Evolutionary conservation across 176 grass and related monocot species (phyloP).

Genomic region (Tillandsia leiboldiana): DNA sequence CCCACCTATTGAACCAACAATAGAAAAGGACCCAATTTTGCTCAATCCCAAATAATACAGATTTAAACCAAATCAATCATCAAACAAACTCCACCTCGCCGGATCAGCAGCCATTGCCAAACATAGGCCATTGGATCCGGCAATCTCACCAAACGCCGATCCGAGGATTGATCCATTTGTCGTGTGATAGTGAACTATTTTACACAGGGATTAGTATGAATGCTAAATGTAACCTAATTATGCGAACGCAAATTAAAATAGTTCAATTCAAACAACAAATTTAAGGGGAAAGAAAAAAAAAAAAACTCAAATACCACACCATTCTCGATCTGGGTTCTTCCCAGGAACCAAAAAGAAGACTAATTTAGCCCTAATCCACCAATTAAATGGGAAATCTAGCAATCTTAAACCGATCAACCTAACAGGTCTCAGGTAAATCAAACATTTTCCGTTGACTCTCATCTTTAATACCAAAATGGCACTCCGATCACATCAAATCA

Average conservation of each 20-base stretch:
- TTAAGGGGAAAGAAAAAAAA: background rate
- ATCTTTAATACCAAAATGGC: background rate
- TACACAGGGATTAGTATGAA: background rate
- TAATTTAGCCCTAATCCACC: constrained; percentile 11
- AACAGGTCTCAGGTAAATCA: background rate
- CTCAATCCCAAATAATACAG: constrained; percentile 2
- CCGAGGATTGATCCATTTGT: background rate
- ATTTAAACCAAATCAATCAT: constrained; percentile 12
- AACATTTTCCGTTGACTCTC: background rate
- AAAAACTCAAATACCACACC: constrained; percentile 1
- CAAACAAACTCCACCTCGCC: constrained; percentile 7
- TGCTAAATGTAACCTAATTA: background rate
- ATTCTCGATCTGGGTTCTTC: constrained; percentile 3
- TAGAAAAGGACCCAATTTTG: background rate
- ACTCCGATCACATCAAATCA: background rate
- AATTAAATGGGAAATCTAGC: constrained; percentile 1
- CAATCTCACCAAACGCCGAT: background rate
- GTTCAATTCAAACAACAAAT: background rate
- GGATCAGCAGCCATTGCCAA: constrained; percentile 2
- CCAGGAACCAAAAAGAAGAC: background rate
- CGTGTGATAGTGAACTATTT: background rate
- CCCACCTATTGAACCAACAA: constrained; percentile 14
- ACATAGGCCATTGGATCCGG: background rate
- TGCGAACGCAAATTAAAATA: background rate
- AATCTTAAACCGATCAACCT: background rate